phyloP scores from a whole-genome alignment of 2,329 filamentous ascomycete genomes.

The Aaosphaeria arxii region DNA sequence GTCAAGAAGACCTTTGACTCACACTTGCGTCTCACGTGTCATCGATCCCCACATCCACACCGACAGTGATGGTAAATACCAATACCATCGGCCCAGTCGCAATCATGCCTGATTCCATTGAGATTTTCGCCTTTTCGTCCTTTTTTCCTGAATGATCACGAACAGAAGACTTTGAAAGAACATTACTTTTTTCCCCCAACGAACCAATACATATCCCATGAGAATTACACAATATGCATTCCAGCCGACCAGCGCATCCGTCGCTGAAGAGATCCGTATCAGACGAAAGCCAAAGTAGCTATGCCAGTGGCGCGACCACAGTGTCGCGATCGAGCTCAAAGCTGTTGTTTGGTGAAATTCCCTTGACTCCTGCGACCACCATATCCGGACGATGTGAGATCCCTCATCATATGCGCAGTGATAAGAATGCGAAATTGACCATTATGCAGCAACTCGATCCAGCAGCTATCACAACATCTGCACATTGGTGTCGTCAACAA shows the following conservation, averaged over 20 bases:
- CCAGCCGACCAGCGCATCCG: conserved; percentile 14
- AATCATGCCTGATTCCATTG: conserved; percentile 27
- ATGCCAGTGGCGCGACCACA: conserved; percentile 32
- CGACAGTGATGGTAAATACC: conserved; percentile 26
- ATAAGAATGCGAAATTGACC: conserved; percentile 13
- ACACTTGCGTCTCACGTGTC: conserved; percentile 41
- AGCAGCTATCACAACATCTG: conserved; percentile 43
- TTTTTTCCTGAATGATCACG: background rate
- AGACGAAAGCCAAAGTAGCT: conserved; percentile 35
- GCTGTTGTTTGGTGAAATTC: conserved; percentile 51
- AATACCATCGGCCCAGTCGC: conserved; percentile 13
- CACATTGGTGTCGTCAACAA: conserved; percentile 48
- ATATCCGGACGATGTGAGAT: conserved; percentile 36
- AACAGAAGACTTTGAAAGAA: too few species aligned
- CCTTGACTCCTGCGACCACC: conserved; percentile 39
- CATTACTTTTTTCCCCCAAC: too few species aligned
- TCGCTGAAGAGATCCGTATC: conserved; percentile 38
- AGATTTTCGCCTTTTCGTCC: conserved; percentile 15
- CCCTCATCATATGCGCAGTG: conserved; percentile 5
- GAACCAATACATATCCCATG: too few species aligned
- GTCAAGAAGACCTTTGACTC: conserved; percentile 34
- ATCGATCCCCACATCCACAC: conserved; percentile 15
- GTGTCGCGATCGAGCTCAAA: conserved; percentile 36
- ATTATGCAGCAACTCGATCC: conserved; percentile 39
- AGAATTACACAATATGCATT: too few species aligned